Conservation (phyloP, 306 rosid genomes). For the Crotalaria pallida region DNA sequence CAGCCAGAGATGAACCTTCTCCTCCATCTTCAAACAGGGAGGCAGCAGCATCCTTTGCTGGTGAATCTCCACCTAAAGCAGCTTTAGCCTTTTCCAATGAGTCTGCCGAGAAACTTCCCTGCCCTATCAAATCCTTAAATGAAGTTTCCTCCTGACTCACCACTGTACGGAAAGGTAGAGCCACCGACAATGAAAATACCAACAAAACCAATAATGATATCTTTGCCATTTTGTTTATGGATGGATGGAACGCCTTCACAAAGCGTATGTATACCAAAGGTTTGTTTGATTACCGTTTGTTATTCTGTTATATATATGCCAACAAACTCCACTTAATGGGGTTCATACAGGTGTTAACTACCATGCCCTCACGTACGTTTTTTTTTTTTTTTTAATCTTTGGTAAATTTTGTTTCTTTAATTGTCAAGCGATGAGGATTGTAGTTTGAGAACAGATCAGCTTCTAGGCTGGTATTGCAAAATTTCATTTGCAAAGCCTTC, state of each 20-base stretch:
- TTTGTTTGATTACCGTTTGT: not conserved
- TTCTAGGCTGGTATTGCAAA: not conserved
- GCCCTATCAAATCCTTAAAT: not conserved
- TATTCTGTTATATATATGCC: conserved; percentile 15
- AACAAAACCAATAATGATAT: conserved; percentile 2
- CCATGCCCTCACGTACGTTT: not conserved
- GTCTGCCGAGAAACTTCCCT: conserved; percentile 5
- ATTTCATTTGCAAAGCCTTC: not conserved
- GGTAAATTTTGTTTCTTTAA: not conserved
- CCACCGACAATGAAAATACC: conserved; percentile 22
- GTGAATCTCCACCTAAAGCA: not conserved
- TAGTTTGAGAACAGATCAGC: not conserved
- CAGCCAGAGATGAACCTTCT: not conserved
- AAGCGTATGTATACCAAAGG: conserved; percentile 9
- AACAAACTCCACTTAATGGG: not conserved
- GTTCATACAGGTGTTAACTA: not conserved
- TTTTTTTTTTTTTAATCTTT: conserved; percentile 14
- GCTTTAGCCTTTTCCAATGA: not conserved
- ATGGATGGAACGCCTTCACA: not conserved
- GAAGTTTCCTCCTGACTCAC: conserved; percentile 14
- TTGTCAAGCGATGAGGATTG: not conserved
- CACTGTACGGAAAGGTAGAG: not conserved
- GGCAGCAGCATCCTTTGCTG: not conserved
- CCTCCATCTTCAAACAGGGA: not conserved
- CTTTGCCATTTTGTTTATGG: conserved; percentile 24